Conservation (phyloP, 768 basidiomycete species). For the Panus rudis region DNA sequence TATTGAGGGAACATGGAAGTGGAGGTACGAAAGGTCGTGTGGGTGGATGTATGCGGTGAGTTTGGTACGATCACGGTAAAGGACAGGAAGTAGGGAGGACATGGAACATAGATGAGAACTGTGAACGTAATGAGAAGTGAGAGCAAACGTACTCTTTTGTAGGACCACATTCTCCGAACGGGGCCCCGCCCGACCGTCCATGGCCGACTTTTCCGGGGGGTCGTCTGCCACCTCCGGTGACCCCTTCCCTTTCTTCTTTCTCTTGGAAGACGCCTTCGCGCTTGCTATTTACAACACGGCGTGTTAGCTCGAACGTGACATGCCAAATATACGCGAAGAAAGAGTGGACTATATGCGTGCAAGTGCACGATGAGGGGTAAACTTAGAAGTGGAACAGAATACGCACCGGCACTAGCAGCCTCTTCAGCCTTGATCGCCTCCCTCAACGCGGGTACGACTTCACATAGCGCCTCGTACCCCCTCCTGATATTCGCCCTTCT, state of each 20-base stretch:
- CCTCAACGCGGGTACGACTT: conserved; percentile 70
- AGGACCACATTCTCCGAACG: conserved; percentile 88
- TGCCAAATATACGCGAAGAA: no score
- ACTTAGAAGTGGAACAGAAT: not conserved
- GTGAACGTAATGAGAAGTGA: not conserved
- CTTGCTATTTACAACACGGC: no score
- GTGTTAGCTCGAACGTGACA: no score
- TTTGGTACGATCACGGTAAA: conserved; percentile 5
- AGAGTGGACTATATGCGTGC: conserved; percentile 6
- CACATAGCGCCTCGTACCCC: conserved; percentile 85
- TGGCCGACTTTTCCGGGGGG: conserved; percentile 48
- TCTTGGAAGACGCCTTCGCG: conserved; percentile 10
- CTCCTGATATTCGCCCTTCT: conserved; percentile 84
- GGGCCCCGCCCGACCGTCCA: conserved; percentile 83
- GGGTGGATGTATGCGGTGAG: not conserved
- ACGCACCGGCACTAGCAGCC: conserved; percentile 27
- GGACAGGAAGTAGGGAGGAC: conserved; percentile 3
- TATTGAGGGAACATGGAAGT: conserved; percentile 25
- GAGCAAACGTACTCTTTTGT: conserved; percentile 74
- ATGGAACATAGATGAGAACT: no score
- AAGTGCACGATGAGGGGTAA: not conserved
- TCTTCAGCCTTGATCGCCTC: conserved; percentile 80
- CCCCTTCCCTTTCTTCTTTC: conserved; percentile 22
- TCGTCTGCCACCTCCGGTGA: conserved; percentile 26
- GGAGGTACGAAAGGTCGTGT: not conserved